A percentile compares a stretch with the other conserved stretches of the same genome.
phyloP scores from a whole-genome alignment of 164 flowering plant species.

The Vitis cinerea region DNA sequence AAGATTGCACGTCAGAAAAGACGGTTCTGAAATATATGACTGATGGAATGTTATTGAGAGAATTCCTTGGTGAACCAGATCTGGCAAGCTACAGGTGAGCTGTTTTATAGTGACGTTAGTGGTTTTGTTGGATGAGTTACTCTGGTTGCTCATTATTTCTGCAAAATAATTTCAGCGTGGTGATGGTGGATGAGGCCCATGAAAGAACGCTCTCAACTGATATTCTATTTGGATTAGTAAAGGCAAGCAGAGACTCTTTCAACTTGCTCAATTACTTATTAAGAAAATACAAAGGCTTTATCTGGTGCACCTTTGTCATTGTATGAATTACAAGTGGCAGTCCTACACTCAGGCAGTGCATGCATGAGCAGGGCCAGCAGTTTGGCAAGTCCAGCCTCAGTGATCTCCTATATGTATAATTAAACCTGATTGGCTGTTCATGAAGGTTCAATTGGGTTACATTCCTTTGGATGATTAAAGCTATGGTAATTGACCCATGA shows the following conservation, averaged over 20 bases:
- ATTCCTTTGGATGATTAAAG: background rate
- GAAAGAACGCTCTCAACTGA: constrained; percentile 97
- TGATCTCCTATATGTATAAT: background rate
- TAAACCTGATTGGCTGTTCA: background rate
- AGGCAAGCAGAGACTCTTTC: constrained; percentile 43
- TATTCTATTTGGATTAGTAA: constrained; percentile 88
- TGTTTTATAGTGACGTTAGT: background rate
- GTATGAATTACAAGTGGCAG: too few species aligned
- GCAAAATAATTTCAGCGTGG: constrained; percentile 52
- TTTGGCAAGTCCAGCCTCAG: background rate
- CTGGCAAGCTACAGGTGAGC: constrained; percentile 82
- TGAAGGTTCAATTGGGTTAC: background rate
- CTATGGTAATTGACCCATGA: background rate
- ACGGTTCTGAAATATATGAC: constrained; percentile 95
- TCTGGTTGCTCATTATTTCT: constrained; percentile 6
- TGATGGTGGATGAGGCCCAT: constrained; percentile 99
- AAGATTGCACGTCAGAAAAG: constrained; percentile 96
- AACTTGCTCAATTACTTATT: background rate
- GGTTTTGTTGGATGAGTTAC: background rate
- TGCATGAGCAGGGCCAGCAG: background rate
- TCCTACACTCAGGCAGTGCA: too few species aligned
- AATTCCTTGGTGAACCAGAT: constrained; percentile 96
- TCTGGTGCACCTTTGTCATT: too few species aligned
- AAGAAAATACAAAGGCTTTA: too few species aligned
- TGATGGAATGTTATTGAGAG: constrained; percentile 95